Conservation (phyloP, 345 rosid species). For the Durio zibethinus region DNA sequence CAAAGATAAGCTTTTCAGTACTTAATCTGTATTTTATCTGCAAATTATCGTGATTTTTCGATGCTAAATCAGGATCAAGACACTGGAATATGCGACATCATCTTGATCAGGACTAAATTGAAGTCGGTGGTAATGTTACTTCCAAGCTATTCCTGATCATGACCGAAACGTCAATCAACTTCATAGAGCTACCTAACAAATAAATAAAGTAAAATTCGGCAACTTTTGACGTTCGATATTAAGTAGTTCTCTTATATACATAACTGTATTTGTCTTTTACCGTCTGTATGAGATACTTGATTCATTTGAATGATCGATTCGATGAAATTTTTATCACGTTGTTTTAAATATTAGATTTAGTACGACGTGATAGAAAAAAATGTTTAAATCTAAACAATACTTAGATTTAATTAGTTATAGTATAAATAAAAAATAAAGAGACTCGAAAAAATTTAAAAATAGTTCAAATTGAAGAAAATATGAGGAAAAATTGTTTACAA, state of each 20-base stretch:
- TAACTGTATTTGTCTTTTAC: not conserved
- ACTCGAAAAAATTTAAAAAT: no score
- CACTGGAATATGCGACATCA: not conserved
- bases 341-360: no score
- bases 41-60: not conserved
- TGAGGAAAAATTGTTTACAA: no score
- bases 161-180: not conserved
- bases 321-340: no score
- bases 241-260: not conserved
- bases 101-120: not conserved
- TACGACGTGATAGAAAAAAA: no score
- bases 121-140: conserved; percentile 10
- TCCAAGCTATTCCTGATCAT: not conserved
- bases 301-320: no score
- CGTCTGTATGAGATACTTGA: no score
- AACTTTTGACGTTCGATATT: not conserved
- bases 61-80: not conserved
- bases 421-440: no score
- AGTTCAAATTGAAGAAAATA: no score
- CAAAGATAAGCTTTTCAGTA: not conserved
- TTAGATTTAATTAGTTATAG: not conserved
- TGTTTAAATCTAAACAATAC: not conserved
- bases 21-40: not conserved
- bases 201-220: conserved; percentile 1
- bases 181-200: conserved; percentile 1